These are phyloP conservation scores for Aspergillus wentii DNA, from an alignment of 495 filamentous ascomycete genomes.

Conservation along the genomic window DNA sequence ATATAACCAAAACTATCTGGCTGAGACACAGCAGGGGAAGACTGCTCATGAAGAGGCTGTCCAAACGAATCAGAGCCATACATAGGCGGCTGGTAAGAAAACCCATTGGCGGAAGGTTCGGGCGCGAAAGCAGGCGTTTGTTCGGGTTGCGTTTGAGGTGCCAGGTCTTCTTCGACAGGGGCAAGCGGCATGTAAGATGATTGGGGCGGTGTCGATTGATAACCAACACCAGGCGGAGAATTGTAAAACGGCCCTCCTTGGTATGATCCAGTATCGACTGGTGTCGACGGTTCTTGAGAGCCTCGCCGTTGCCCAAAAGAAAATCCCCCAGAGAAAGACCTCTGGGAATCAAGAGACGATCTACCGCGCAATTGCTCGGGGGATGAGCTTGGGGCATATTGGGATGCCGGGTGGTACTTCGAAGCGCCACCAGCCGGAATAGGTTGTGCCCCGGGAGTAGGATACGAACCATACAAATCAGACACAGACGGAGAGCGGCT, in stretches of 20 bases:
- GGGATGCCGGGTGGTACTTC: slow-evolving; percentile 57
- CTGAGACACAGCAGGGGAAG: not conserved
- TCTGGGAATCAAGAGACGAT: slow-evolving; percentile 44
- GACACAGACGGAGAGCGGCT: slow-evolving; percentile 73
- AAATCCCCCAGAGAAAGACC: slow-evolving; percentile 29
- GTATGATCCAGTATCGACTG: slow-evolving; percentile 30
- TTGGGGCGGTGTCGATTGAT: slow-evolving; percentile 46
- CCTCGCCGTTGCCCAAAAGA: slow-evolving; percentile 31
- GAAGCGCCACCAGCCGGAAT: slow-evolving; percentile 45
- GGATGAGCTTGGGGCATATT: slow-evolving; percentile 44
- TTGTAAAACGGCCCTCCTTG: slow-evolving; percentile 25
- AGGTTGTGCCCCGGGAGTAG: slow-evolving; percentile 27
- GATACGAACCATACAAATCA: slow-evolving; percentile 68
- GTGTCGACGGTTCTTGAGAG: slow-evolving; percentile 35
- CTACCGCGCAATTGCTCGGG: slow-evolving; percentile 42
- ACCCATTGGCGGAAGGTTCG: slow-evolving; percentile 20
- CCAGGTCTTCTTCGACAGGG: slow-evolving; percentile 38
- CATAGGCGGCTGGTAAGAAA: slow-evolving; percentile 20
- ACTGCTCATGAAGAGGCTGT: slow-evolving; percentile 8
- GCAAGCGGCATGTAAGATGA: slow-evolving; percentile 44
- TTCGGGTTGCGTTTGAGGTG: slow-evolving; percentile 23
- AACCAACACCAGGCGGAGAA: slow-evolving; percentile 31
- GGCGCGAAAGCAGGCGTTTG: slow-evolving; percentile 8
- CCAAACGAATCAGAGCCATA: slow-evolving; percentile 14
- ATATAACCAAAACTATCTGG: slow-evolving; percentile 17